Evolutionary conservation across 2,329 filamentous ascomycete genomes (phyloP), one percentile per base, ranked within the genome.

Genomic region (Didymosphaeria variabile): DNA sequence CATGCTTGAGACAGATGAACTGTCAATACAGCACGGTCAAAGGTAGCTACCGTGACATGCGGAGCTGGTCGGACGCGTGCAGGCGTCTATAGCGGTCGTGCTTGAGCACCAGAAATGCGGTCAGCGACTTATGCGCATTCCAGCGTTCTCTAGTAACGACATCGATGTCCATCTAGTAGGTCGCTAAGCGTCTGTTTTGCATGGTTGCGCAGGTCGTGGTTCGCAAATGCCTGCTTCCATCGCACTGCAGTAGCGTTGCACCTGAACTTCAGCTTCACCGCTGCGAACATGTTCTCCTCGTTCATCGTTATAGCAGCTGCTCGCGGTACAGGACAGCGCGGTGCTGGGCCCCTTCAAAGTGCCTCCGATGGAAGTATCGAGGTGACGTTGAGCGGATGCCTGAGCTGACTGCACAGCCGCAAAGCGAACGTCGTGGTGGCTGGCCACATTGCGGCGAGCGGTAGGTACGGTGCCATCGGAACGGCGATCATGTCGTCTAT

Each of bases 21-120:
- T 51, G 46, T 38, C 53, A 55, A 55, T 55, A 47, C 31, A 23
- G 53, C 53, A 55, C 53, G 42, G 53, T 46, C 53, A 46, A 38
- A 42, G 26, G 26, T 29, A 29, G 26, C 26, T 5, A 29, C 26
- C 26, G 42, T 55, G 36, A 31, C 53, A 55, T 47, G 29, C 31
- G 53, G 53, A 46, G 12, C 42, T 36, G n/a, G 3, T 55, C 53
- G 53, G 40, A 42, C 47, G 42, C 31, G 31, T 55, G 47, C 40
- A 34, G 40, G n/a, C 42, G 53, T 54, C 23, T 21, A 44, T 44
- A 54, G 52, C n/a, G 8, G 52, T 45, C 19, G 52, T 55, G 23
- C 23, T 29, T 29, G 12, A 53, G 34, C 26, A 19, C 51, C 36
- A 42, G 23, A 17, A 21, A 17, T 55, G 52, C 36, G 26, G 38